Conservation (phyloP, 2,329 filamentous ascomycete species). For the Phoma herbarum region DNA sequence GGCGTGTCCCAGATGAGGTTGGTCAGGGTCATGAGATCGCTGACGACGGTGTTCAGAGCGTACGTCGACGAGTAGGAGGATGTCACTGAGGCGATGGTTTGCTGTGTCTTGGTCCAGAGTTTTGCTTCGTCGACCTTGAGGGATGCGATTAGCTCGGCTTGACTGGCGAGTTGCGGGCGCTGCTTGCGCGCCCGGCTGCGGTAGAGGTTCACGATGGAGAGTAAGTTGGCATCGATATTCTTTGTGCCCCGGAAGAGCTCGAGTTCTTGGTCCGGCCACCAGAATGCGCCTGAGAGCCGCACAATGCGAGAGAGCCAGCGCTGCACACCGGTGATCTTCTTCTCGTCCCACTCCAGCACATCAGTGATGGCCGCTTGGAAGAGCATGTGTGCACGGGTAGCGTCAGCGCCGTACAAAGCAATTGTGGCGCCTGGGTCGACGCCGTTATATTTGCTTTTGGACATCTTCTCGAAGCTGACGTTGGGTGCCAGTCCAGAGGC, state of each 20-base stretch:
- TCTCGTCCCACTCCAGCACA: slow-evolving; percentile 86
- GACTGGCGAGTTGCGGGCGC: not conserved
- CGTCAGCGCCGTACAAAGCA: slow-evolving; percentile 79
- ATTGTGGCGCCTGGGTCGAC: slow-evolving; percentile 82
- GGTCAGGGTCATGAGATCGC: slow-evolving; percentile 82
- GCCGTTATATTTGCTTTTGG: slow-evolving; percentile 92
- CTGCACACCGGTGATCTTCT: slow-evolving; percentile 81
- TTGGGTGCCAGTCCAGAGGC: slow-evolving; percentile 67
- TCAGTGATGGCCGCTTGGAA: slow-evolving; percentile 88
- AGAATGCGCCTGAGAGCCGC: slow-evolving; percentile 56
- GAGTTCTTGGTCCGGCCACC: slow-evolving; percentile 35
- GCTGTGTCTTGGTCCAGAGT: slow-evolving; percentile 73
- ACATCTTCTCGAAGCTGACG: slow-evolving; percentile 88
- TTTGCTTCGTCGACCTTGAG: slow-evolving; percentile 46
- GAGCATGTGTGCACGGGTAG: slow-evolving; percentile 84
- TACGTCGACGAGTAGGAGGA: slow-evolving; percentile 75
- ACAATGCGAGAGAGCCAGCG: slow-evolving; percentile 79
- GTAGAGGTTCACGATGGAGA: slow-evolving; percentile 25
- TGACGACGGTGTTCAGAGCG: slow-evolving; percentile 82
- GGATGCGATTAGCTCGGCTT: slow-evolving; percentile 15
- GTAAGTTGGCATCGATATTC: slow-evolving; percentile 40
- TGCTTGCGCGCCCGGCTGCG: not conserved
- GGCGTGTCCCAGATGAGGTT: slow-evolving; percentile 61
- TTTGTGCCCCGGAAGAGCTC: slow-evolving; percentile 29
- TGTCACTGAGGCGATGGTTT: slow-evolving; percentile 72